phyloP scores from a whole-genome alignment of 2,329 filamentous ascomycete genomes.

The Xylariaceae sp. region DNA sequence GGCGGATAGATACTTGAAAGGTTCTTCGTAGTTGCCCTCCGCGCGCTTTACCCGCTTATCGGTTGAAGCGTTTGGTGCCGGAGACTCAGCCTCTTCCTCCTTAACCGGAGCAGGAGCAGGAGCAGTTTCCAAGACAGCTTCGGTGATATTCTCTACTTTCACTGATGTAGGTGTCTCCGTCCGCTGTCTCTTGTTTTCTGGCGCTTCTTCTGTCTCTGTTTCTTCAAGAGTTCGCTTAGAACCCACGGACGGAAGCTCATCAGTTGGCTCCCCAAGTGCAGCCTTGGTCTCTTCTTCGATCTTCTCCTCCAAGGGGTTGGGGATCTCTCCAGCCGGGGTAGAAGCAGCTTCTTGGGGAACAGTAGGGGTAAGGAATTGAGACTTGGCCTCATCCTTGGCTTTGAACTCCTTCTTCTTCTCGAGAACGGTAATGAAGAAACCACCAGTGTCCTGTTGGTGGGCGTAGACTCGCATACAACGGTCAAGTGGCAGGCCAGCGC shows the following conservation, averaged over 20 bases:
- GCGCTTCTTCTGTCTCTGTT: conserved; percentile 34
- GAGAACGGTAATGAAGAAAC: conserved; percentile 93
- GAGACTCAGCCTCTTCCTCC: conserved; percentile 10
- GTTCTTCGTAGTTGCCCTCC: conserved; percentile 67
- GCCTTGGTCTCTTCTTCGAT: conserved; percentile 36
- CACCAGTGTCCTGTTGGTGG: conserved; percentile 92
- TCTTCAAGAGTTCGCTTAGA: conserved; percentile 34
- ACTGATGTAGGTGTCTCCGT: conserved; percentile 27
- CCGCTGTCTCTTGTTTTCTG: conserved; percentile 46
- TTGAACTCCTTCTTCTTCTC: conserved; percentile 87
- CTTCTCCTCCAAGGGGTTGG: conserved; percentile 27
- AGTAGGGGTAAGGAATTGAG: conserved; percentile 35
- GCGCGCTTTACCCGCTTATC: conserved; percentile 40
- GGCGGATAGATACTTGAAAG: conserved; percentile 81
- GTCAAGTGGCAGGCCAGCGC: conserved; percentile 69
- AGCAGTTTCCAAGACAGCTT: conserved; percentile 17
- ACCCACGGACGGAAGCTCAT: conserved; percentile 30
- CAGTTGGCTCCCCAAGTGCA: conserved; percentile 30
- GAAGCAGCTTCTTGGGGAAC: conserved; percentile 16
- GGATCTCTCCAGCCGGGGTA: conserved; percentile 18
- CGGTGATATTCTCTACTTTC: conserved; percentile 19
- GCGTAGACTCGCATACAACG: conserved; percentile 92
- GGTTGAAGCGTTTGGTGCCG: conserved; percentile 26
- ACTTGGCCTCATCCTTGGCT: conserved; percentile 62
- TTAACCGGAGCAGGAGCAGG: conserved; percentile 1